A percentile compares a stretch with the other conserved stretches of the same genome.
phyloP scores from a whole-genome alignment of 805 yeast species.

The Pichia kluyveri region DNA sequence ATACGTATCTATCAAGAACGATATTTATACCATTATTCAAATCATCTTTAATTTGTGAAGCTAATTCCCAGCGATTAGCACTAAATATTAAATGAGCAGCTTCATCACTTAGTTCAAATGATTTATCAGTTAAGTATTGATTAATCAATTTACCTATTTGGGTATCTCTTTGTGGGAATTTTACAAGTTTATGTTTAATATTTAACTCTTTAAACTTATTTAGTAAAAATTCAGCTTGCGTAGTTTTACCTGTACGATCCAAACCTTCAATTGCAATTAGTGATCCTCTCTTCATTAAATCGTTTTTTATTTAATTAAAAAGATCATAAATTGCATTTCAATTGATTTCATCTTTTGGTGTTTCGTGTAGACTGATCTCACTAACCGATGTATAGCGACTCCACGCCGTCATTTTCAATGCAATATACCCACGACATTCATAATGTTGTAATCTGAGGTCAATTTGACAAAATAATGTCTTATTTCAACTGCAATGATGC shows the following conservation, averaged over 20 bases:
- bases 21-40: slow-evolving; percentile 45
- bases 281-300: slow-evolving; percentile 42
- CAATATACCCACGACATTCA: no score
- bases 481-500: no score
- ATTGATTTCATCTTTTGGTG: no score
- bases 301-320: no score
- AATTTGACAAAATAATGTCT: no score
- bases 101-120: slow-evolving; percentile 54
- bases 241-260: slow-evolving; percentile 91
- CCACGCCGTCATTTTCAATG: no score
- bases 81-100: slow-evolving; percentile 81
- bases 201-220: slow-evolving; percentile 19
- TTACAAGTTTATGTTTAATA: slow-evolving; percentile 41
- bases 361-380: no score
- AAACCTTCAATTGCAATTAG: slow-evolving; percentile 84
- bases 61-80: slow-evolving; percentile 91
- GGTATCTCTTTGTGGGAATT: slow-evolving; percentile 86
- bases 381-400: no score
- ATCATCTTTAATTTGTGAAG: slow-evolving; percentile 33
- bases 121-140: slow-evolving; percentile 49
- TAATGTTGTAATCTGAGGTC: no score
- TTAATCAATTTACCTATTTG: slow-evolving; percentile 73
- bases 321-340: no score
- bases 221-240: slow-evolving; percentile 50
- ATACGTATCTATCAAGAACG: slow-evolving; percentile 79